phyloP scores from a whole-genome alignment of 345 rosid species.

The Streptanthus diversifolius region DNA sequence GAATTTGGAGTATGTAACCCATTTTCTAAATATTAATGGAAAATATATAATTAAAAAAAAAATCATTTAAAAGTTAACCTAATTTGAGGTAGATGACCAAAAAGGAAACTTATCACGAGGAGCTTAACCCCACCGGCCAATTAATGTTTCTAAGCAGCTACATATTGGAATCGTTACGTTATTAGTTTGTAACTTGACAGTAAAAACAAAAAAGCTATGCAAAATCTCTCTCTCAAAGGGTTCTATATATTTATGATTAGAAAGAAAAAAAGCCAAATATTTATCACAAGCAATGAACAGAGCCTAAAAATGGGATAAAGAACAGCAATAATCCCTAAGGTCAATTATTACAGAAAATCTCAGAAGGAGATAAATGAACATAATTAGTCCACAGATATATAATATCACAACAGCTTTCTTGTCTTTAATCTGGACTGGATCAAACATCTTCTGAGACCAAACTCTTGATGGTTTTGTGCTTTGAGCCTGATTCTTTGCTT shows the following conservation, averaged over 20 bases:
- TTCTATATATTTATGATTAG: background rate
- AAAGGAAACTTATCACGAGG: too few relatives aligned
- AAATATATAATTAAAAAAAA: too few relatives aligned
- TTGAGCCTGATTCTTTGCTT: conserved; percentile 7
- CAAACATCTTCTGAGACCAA: background rate
- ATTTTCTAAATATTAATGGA: too few relatives aligned
- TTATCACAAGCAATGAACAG: conserved; percentile 4
- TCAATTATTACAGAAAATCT: conserved; percentile 7
- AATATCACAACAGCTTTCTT: conserved; percentile 2
- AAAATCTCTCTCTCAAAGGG: conserved; percentile 8
- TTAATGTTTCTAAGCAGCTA: background rate
- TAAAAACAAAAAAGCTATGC: background rate
- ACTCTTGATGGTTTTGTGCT: background rate
- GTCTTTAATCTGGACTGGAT: conserved; percentile 15
- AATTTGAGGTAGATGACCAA: too few relatives aligned
- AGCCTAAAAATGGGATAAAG: background rate
- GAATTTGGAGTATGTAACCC: too few relatives aligned
- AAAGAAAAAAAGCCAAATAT: background rate
- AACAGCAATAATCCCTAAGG: conserved; percentile 10
- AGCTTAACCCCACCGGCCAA: too few relatives aligned
- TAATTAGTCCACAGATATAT: background rate
- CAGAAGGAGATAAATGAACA: background rate
- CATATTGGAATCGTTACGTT: background rate
- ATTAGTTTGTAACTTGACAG: background rate
- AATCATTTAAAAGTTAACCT: too few relatives aligned